Percentiles rank a stretch among this genome's conserved stretches.
phyloP scores from a whole-genome alignment of 805 yeast species.

The Myxozyma udenii region DNA sequence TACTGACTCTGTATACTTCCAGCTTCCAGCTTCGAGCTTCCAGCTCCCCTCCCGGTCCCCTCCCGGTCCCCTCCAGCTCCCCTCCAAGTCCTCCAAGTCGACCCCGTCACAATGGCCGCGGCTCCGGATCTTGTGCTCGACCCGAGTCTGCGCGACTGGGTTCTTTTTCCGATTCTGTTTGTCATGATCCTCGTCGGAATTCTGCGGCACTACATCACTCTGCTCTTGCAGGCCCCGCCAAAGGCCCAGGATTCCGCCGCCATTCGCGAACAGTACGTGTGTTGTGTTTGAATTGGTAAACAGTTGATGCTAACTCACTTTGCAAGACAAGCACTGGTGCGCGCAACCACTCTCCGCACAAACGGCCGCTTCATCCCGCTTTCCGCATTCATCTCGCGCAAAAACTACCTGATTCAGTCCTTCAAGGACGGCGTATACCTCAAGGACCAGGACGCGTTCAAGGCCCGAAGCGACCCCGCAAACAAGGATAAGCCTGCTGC shows the following conservation, averaged over 20 bases:
- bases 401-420: constrained; percentile 46
- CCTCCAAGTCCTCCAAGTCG: too few species aligned
- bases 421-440: constrained; percentile 55
- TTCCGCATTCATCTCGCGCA: constrained; percentile 54
- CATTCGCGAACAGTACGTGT: constrained; percentile 49
- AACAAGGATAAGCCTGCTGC: constrained; percentile 23
- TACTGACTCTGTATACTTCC: too few species aligned
- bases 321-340: constrained; percentile 52
- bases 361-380: constrained; percentile 54
- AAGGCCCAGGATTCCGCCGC: constrained; percentile 52
- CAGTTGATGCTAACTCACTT: constrained; percentile 26
- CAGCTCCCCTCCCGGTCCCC: too few species aligned
- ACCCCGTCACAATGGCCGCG: constrained; percentile 18
- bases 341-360: constrained; percentile 55
- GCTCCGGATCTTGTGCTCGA: constrained; percentile 65
- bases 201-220: constrained; percentile 64
- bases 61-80: too few species aligned
- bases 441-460: constrained; percentile 47
- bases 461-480: constrained; percentile 4
- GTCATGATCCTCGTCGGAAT: constrained; percentile 89
- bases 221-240: constrained; percentile 57
- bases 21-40: too few species aligned
- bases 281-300: neutral
- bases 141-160: constrained; percentile 85
- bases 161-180: constrained; percentile 77